Evolutionary conservation across 2,329 filamentous ascomycete species (phyloP), one percentile per base, ranked within the genome.

Genomic region (Colletotrichum orbiculare): DNA sequence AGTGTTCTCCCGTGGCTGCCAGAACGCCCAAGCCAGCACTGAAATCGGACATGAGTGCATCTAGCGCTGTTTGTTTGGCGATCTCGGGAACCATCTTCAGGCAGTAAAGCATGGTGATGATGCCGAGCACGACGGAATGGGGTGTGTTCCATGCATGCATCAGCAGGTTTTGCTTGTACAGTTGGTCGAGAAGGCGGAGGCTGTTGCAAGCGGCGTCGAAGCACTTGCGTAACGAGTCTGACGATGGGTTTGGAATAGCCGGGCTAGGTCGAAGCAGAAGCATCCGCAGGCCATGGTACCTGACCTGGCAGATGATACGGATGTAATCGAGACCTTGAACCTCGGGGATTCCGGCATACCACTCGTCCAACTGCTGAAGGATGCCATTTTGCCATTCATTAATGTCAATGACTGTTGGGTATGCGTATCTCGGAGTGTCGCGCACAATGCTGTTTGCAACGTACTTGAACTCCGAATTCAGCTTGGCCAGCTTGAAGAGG

Each of bases 381-480:
- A 85, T 79, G 8, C 75, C 76, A 2, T 67, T 71, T 56, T 85
- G 82, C 84, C 84, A 86, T 2, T 73, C 69, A 13, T 76, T 68
- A 4, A 84, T 78, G 48, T 84, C 77, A 8, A 76, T 73, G 1
- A 84, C 73, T 2, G 77, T 73, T 0, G 83, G 83, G 43, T 81
- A 84, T 0, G 83, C 81, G 56, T 85, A 86, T 7, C 72, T 71
- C 0, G 83, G 83, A 0, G 77, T 74, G 5, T 79, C 76, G 33
- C 80, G 76, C n/a, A 79, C 78, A 56, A 86, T 79, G 56, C 83
- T 85, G 58, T 86, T 84, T 41, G 83, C 80, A 3, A 86, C 76
- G 52, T 85, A 86, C 71, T 86, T 86, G n/a, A 86, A 85, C 68
- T 87, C 84, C 0, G 85, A 86, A 60, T 85, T 87, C 6, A 86